Base-by-base conservation (phyloP, 352 stramenopile species). In the Globisporangium abappressorium region DNA sequence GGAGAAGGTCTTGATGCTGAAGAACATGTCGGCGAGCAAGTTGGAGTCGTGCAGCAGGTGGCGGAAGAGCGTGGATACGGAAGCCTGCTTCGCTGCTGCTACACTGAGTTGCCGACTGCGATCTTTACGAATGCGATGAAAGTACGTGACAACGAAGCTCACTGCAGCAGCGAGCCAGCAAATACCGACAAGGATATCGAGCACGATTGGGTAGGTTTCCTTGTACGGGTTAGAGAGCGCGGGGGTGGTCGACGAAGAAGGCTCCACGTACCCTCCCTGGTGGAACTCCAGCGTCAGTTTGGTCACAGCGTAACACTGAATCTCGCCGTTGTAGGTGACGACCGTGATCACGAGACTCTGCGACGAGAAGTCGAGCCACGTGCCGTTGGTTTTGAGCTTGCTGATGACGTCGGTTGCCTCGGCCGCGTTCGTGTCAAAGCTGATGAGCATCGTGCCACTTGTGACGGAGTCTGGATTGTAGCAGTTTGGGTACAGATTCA, bases 241-340 rank as follows among this genome's bases (percentile, higher is more conserved):
- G 0, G 77, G 67, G 11, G 74, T 83, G 1, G 75, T 82, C 5
- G 63, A 74, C 0, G 66, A 77, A n/a, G 63, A 74, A 7, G 73
- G 56, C 3, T 78, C 60, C 18, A 86, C 62, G 3, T n/a, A 72
- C 1, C 80, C 80, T 0, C 80, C 80, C 30, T 68, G 67, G 28
- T 73, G 55, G 57, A 86, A 80, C 7, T 65, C 43, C 20, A 89
- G 22, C 26, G 56, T 58, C 54, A 87, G 72, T 51, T 82, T 53
- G 3, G 76, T 85, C 47, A 84, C 71, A 0, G 72, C 75, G 30
- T 84, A 85, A 1, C 68, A 70, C 24, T 87, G 65, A 6, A 89
- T 43, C 54, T 89, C 80, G 30, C 80, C 78, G 30, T 89, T 85
- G 75, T 85, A 89, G 5, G 71, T 81, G 36, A 85, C 74, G 46